These are phyloP conservation scores for Neotropicomus parvogracilis DNA, from an alignment of 1,284 basidiomycete species.

Conservation along the genomic window DNA sequence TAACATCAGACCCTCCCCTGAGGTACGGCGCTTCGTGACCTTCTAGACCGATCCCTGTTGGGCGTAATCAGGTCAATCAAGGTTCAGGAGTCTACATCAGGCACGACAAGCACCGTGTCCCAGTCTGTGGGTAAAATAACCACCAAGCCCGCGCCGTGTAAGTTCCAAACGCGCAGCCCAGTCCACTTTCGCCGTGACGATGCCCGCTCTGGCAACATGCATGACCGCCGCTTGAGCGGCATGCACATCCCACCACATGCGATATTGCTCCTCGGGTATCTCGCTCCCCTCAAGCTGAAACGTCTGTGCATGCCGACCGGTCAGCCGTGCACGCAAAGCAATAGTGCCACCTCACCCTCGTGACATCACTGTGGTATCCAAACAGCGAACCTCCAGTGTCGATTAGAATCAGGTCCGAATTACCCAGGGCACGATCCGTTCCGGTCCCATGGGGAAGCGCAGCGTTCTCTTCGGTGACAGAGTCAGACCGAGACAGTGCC, in stretches of 20 bases:
- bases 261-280: conserved; percentile 52
- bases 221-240: conserved; percentile 62
- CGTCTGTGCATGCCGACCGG: conserved; percentile 44
- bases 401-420: conserved; percentile 70
- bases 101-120: conserved; percentile 57
- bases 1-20: conserved; percentile 58
- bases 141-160: conserved; percentile 42
- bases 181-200: conserved; percentile 59
- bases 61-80: conserved; percentile 13
- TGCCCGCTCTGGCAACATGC: conserved; percentile 44
- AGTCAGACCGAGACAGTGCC: conserved; percentile 6
- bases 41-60: conserved; percentile 77
- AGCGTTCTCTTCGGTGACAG: conserved; percentile 60
- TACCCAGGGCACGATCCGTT: conserved; percentile 56
- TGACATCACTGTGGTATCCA: conserved; percentile 76
- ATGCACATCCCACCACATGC: conserved; percentile 68
- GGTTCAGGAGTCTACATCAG: conserved; percentile 5
- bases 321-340: neutral
- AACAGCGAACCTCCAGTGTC: conserved; percentile 71
- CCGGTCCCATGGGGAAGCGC: conserved; percentile 82
- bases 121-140: conserved; percentile 78
- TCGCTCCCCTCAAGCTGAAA: conserved; percentile 59
- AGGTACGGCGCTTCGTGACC: conserved; percentile 81
- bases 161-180: conserved; percentile 60
- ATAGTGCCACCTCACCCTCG: conserved; percentile 49